Conservation (phyloP, 2,329 filamentous ascomycete genomes). For the Aspergillus oerlinghausenensis region DNA sequence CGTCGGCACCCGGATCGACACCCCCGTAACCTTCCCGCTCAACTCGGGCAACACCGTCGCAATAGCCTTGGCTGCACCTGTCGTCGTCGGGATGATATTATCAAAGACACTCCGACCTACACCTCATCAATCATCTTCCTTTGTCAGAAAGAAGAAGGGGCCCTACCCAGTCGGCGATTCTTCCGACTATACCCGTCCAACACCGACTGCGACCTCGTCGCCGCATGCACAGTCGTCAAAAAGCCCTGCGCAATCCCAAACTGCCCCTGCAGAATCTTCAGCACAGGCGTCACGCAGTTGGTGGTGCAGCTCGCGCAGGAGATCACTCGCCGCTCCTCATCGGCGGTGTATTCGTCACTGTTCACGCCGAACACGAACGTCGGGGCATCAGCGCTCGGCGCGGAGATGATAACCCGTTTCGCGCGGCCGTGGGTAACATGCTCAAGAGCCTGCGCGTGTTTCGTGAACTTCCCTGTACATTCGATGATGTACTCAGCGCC, state of each 20-base stretch:
- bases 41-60: conserved; percentile 90
- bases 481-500: conserved; percentile 27
- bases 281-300: conserved; percentile 29
- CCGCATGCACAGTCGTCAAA: conserved; percentile 28
- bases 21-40: conserved; percentile 93
- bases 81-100: conserved; percentile 94
- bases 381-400: conserved; percentile 63
- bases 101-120: conserved; percentile 79
- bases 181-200: conserved; percentile 34
- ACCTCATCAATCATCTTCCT: too few species aligned
- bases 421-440: conserved; percentile 76
- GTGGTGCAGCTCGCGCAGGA: conserved; percentile 32
- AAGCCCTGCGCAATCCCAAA: conserved; percentile 30
- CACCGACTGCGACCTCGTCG: conserved; percentile 29
- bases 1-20: conserved; percentile 92
- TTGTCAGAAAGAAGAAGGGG: too few species aligned
- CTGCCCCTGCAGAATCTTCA: conserved; percentile 27
- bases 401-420: conserved; percentile 72
- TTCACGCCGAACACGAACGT: conserved; percentile 43
- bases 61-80: conserved; percentile 92
- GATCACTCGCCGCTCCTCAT: conserved; percentile 20
- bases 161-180: conserved; percentile 22
- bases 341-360: conserved; percentile 18
- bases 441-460: conserved; percentile 79
- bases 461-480: conserved; percentile 55